Base-by-base conservation (phyloP, 306 rosid species). In the Clitoria ternatea region DNA sequence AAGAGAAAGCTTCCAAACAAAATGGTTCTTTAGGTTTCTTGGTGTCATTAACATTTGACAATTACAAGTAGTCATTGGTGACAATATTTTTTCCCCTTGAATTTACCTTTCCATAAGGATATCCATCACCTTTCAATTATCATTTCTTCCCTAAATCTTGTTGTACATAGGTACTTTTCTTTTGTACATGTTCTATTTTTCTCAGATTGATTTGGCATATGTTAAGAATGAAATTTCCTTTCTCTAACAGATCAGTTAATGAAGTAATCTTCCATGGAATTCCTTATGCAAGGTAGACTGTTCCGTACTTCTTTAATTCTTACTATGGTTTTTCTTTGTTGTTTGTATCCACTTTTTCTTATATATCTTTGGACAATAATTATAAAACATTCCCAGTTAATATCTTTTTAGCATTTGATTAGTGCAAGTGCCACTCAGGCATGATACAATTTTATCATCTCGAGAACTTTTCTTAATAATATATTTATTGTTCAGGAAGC, bases 231-330 rank as follows among this genome's bases (percentile, higher is more conserved):
- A 56, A 70, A 29, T 17, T 11, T 26, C 45, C 49, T 61, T 60
- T 49, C 72, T 74, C 61, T 73, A 70, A 61, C 95, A 92, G 97
- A 73, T 92, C 97, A 14, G 91, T 92, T 26, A 92, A 92, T 68
- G 98, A 92, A 92, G 92, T 92, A 54, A 85, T 92, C 85, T 92
- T 97, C 79, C 98, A 92, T 80, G 98, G 98, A 69, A 90, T 92
- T 80, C 98, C 98, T 47, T 96, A 92, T 86, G 96, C 97, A 30
- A 90, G 97, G 98, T 92, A 70, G 39, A 42, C 8, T 14, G 17
- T 33, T 56, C 20, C 14, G 7, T 23, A 19, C 18, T 12, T 36
- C n/a, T 44, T 63, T 49, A n/a, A 40, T 73, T 27, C 7, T 2
- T 59, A 1, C 14, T 2, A 3, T 13, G 6, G 6, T 11, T 42